Evolutionary conservation across 2,329 filamentous ascomycete species (phyloP), one percentile per base, ranked within the genome.

Genomic region (Aspergillus bombycis): DNA sequence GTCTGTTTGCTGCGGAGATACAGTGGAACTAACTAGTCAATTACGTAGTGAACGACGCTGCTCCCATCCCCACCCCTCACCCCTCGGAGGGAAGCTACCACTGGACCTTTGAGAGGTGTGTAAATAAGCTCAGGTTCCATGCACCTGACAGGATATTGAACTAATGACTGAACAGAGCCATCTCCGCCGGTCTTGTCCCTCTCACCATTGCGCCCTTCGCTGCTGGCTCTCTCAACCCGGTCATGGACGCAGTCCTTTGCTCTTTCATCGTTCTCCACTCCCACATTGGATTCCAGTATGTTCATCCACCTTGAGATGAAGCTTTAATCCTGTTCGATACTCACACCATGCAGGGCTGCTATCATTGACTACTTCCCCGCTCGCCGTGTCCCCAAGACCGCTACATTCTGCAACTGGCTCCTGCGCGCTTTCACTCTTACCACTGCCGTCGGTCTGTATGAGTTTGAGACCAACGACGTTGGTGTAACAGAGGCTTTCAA

Each of bases 391-490:
- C 92, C 93, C 57, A 87, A 85, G 69, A 80, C 87, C 65, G 87
- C 88, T 77, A 89, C 87, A 75, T 60, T 83, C n/a, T 84, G 89
- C 77, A 87, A 86, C 79, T 98, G 93, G 93, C 83, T 85, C 43
- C 87, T 98, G 67, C 93, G 94, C 74, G 81, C 85, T 53, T 89
- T 87, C 64, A 97, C 96, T 12, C 84, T 94, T 63, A 83, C 92
- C 58, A 92, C 94, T 67, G 93, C 91, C 57, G 85, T 97, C 69
- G 94, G 94, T 62, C 85, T 98, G 74, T 99, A 99, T 82, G 94
- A 98, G 81, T 98, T 98, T 74, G 95, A 99, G 89, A 99, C 95
- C 36, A 98, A 97, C 76, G 95, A 99, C 71, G 93, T 99, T 58
- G 95, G 95, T 69, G 79, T 99, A 64, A 97, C 93, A 10, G 94